Evolutionary conservation across 176 grass and related monocot genomes (phyloP).

Genomic region (Triticum urartu): DNA sequence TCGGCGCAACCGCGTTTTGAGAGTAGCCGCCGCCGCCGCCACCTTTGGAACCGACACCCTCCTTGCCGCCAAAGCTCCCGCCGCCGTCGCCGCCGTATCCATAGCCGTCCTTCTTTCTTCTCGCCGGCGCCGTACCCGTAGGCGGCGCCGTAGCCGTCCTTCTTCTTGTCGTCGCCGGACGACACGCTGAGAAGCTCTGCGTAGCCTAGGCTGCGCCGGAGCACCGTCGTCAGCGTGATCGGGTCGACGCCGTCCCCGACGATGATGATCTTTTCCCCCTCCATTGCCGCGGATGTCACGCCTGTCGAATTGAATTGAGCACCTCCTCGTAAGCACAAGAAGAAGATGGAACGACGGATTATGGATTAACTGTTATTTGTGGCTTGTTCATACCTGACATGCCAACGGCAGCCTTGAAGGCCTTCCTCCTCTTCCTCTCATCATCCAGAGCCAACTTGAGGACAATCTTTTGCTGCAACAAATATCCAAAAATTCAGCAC

Average conservation of each 20-base stretch:
- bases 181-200: conserved; percentile 59
- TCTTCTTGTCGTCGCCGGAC: conserved; percentile 52
- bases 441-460: conserved; percentile 59
- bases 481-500: not conserved
- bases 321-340: too few relatives aligned
- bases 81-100: conserved; percentile 2
- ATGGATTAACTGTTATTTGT: too few relatives aligned
- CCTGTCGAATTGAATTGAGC: not conserved
- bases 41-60: not conserved
- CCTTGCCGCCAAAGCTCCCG: conserved; percentile 11
- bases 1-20: not conserved
- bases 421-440: conserved; percentile 57
- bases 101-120: conserved; percentile 1
- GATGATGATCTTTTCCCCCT: conserved; percentile 47
- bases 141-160: conserved; percentile 14
- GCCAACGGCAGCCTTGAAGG: conserved; percentile 68
- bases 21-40: not conserved
- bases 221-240: conserved; percentile 47
- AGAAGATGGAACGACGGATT: too few relatives aligned
- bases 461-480: conserved; percentile 75
- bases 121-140: not conserved
- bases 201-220: conserved; percentile 55
- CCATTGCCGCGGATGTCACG: conserved; percentile 57
- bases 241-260: conserved; percentile 53
- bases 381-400: conserved; percentile 17